Percentiles rank a stretch among this genome's conserved stretches.
Conservation (phyloP, 495 filamentous ascomycete genomes). For the Penicillium herquei region DNA sequence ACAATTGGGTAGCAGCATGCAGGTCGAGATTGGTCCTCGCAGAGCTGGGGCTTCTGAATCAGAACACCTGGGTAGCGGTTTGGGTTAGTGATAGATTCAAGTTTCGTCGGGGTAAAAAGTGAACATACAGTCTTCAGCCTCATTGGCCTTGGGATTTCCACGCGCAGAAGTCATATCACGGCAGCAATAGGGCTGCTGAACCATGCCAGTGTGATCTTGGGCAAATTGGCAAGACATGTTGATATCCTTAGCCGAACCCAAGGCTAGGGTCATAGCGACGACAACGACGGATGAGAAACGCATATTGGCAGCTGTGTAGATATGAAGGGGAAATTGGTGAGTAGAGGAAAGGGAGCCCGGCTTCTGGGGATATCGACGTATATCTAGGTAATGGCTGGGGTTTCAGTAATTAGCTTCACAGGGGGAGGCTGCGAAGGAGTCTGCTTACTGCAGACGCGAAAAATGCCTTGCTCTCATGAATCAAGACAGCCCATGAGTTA, state of each 20-base stretch:
- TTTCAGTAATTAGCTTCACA: conserved; percentile 1
- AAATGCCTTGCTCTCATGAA: conserved; percentile 19
- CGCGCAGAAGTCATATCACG: conserved; percentile 21
- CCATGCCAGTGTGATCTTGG: conserved; percentile 31
- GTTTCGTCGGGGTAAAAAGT: neutral
- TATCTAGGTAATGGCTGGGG: conserved; percentile 8
- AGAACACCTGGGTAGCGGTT: conserved; percentile 6
- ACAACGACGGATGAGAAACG: conserved; percentile 25
- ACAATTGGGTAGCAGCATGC: conserved; percentile 26
- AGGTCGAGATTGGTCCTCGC: conserved; percentile 29
- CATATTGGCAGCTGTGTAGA: conserved; percentile 23
- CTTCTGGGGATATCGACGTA: conserved; percentile 2
- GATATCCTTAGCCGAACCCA: conserved; percentile 25
- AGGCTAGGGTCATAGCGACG: conserved; percentile 20
- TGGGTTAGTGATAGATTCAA: neutral
- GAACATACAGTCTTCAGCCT: conserved; percentile 28
- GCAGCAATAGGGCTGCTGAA: conserved; percentile 42
- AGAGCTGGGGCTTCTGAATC: conserved; percentile 22
- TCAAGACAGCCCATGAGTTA: neutral
- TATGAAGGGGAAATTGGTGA: neutral
- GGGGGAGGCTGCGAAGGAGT: conserved; percentile 11
- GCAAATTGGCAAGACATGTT: conserved; percentile 37
- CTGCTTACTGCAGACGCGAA: neutral
- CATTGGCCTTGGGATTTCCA: conserved; percentile 26
- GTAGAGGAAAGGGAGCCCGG: neutral